phyloP scores from a whole-genome alignment of 176 grass and related monocot species.

The Avena eriantha region DNA sequence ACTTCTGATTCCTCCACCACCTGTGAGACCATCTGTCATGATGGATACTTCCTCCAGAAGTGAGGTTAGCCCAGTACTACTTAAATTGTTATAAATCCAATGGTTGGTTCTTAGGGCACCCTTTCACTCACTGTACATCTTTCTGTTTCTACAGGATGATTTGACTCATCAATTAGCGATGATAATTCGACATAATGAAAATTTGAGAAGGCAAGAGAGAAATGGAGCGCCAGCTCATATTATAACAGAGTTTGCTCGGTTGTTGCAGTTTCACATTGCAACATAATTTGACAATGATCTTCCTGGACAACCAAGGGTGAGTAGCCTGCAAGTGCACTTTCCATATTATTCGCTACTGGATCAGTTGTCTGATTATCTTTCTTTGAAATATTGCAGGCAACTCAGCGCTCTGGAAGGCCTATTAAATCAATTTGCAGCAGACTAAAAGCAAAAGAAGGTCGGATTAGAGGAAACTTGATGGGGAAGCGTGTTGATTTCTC shows the following conservation, averaged over 20 bases:
- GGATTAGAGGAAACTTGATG: constrained; percentile 99
- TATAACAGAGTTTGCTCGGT: constrained; percentile 94
- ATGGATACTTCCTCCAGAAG: constrained; percentile 99
- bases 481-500: constrained; percentile 98
- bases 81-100: background rate
- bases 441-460: constrained; percentile 96
- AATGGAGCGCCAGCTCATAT: constrained; percentile 98
- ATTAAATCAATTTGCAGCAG: constrained; percentile 99
- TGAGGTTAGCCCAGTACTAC: constrained; percentile 59
- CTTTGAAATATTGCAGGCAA: constrained; percentile 62
- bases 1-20: constrained; percentile 92
- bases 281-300: constrained; percentile 99
- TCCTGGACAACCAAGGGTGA: constrained; percentile 90
- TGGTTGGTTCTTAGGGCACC: constrained; percentile 14
- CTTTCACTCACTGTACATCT: background rate
- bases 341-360: constrained; percentile 7
- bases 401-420: constrained; percentile 91
- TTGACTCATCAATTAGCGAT: constrained; percentile 97
- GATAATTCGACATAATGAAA: constrained; percentile 99
- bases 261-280: constrained; percentile 97
- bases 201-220: constrained; percentile 92
- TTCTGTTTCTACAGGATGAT: constrained; percentile 72
- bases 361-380: constrained; percentile 23
- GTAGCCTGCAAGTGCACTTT: background rate
- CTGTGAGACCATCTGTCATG: constrained; percentile 99